These are phyloP conservation scores for Vanderwaltozyma yarrowii DNA, from an alignment of 805 yeast species.

Conservation along the genomic window DNA sequence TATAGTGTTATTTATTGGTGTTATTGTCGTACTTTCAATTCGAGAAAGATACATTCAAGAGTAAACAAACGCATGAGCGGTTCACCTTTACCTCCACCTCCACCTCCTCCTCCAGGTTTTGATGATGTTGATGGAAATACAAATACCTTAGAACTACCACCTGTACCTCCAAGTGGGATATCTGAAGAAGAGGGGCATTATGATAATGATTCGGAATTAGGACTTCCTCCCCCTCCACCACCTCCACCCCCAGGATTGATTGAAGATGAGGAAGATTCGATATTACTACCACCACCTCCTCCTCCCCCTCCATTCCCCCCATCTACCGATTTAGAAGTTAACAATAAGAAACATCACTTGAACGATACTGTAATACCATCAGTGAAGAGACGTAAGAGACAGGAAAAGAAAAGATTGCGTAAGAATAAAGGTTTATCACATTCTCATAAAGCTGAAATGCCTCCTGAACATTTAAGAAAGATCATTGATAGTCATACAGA, in stretches of 20 bases:
- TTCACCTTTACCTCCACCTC: constrained; percentile 6
- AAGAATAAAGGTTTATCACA: constrained; percentile 35
- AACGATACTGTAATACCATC: neutral
- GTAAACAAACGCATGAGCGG: neutral
- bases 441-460: constrained; percentile 69
- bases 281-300: constrained; percentile 23
- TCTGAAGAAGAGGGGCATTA: neutral
- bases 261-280: neutral
- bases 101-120: constrained; percentile 20
- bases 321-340: neutral
- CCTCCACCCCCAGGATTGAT: constrained; percentile 24
- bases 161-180: neutral
- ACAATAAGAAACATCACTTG: neutral
- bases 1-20: too few species aligned
- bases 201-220: neutral
- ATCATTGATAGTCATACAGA: constrained; percentile 79
- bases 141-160: constrained; percentile 4
- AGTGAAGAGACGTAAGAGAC: constrained; percentile 3
- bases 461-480: constrained; percentile 85
- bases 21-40: too few species aligned
- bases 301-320: constrained; percentile 6
- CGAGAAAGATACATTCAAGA: too few species aligned
- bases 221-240: constrained; percentile 13
- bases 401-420: neutral
- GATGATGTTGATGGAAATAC: constrained; percentile 4